Evolutionary conservation across 208 protist species (phyloP), one percentile per base, ranked within the genome.

Genomic region (Porcisia deanei): DNA sequence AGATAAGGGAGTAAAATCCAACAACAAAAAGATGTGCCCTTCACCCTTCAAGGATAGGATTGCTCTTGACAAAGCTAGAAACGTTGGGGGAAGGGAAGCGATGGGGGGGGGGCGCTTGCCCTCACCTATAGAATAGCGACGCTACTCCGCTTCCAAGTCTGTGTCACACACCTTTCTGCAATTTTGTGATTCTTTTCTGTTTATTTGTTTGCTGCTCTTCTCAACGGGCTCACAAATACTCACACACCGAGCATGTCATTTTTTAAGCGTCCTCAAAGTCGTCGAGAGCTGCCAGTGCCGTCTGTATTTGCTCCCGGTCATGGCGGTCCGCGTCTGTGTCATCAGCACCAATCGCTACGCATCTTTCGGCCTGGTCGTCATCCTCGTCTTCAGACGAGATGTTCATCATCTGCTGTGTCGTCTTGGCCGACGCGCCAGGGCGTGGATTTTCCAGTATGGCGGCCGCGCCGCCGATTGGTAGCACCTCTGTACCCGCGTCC

Each of bases 191-290:
- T 14, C 47, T 12, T 52, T 52, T 14, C 47, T 52, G 47, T 14
- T 52, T 52, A 14, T 52, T 52, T 52, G 5, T 52, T 52, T 52
- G 47, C 47, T 5, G 8, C 5, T 52, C 10, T 52, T 52, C 47
- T 52, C 47, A 14, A 52, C 47, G 47, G 47, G 47, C 43, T 7
- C 67, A 60, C 80, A 47, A 25, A 34, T 39, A 65, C 60, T 45
- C 60, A 43, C n/a, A 61, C 37, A 8, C 49, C 9, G 16, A 45
- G 22, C 53, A 49, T 1, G 59, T 16, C 30, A 6, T 47, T 8
- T 37, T 14, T 52, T 95, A 96, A 22, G 92, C 73, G 69, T 92
- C 89, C 41, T 97, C 90, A 85, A 97, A 97, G 73, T 97, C 93
- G 71, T 97, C 93, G 52, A 97, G 84, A 0, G 90, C 91, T 9